These are phyloP conservation scores for Dovyalis caffra DNA, from an alignment of 345 rosid species.

Conservation along the genomic window DNA sequence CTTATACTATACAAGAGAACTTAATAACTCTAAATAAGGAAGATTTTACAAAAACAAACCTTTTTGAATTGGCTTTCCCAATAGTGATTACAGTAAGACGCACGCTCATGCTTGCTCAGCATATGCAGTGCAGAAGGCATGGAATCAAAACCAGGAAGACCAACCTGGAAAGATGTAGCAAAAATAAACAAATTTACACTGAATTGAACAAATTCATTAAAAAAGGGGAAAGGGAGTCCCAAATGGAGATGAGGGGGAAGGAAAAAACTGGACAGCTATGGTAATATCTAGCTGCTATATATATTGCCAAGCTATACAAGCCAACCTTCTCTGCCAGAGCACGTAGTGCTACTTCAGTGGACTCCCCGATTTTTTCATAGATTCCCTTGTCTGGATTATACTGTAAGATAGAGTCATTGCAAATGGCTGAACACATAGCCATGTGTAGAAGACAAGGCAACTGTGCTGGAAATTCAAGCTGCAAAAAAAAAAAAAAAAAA, in stretches of 20 bases:
- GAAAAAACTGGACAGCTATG: neutral
- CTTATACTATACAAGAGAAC: neutral
- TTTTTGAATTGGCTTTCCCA: slow-evolving; percentile 94
- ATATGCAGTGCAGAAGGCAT: slow-evolving; percentile 88
- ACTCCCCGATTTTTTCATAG: slow-evolving; percentile 96
- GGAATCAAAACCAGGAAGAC: slow-evolving; percentile 99
- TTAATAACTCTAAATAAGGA: neutral
- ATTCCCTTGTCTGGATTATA: slow-evolving; percentile 90
- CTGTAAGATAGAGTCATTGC: slow-evolving; percentile 92
- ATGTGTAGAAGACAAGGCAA: slow-evolving; percentile 88
- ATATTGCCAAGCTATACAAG: slow-evolving; percentile 11
- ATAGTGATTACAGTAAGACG: slow-evolving; percentile 95
- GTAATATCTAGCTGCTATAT: neutral
- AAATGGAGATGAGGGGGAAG: neutral
- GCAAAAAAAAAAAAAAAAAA: slow-evolving; percentile 43
- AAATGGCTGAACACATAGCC: slow-evolving; percentile 95
- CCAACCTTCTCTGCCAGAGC: slow-evolving; percentile 93
- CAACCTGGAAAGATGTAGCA: slow-evolving; percentile 63
- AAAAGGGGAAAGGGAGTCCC: neutral
- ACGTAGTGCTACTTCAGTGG: slow-evolving; percentile 98
- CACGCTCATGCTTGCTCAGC: slow-evolving; percentile 97
- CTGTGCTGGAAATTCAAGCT: slow-evolving; percentile 93
- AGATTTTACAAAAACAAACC: slow-evolving; percentile 45
- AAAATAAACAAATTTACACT: neutral
- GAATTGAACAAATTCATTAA: slow-evolving; percentile 13